Evolutionary conservation across 208 protist genomes (phyloP), one percentile per base, ranked within the genome.

Genomic region (Trypanosoma theileri): DNA sequence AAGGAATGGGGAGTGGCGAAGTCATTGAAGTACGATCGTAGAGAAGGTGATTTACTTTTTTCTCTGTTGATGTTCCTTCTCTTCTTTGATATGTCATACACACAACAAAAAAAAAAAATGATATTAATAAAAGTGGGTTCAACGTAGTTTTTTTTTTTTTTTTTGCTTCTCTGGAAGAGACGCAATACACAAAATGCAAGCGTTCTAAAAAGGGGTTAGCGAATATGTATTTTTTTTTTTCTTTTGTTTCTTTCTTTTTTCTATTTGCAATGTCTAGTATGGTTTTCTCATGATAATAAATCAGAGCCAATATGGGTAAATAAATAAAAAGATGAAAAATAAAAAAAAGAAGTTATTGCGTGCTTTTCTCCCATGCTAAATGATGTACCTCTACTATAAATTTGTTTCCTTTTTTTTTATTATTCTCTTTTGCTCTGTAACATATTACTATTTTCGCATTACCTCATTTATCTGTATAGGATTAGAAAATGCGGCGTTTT

Each of bases 1-100:
- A 98, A 58, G 98, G 98, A 46, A 97, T 94, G 66, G 94, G 92
- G 42, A 92, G 80, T 64, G 86, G 94, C 17, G 81, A 98, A 58
- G 86, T 99, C 12, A 58, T 98, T 28, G 59, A 76, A 17, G 78
- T 79, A 42, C 82, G 17, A 6, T 14, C 22, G 16, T 60, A 55
- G 14, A n/a, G 13, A 52, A 9, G 26, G 16, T 59, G 13, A 4
- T 55, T 11, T 66, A 14, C 52, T 63, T 67, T 76, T 59, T 64
- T 31, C 1, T 55, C 60, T 60, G 51, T 59, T 59, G 0, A 14
- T 48, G 2, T 48, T n/a, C 16, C 10, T 48, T 11, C 28, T 6
- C 28, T 35, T 35, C 28, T 35, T 1, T 35, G 28, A 6, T 35
- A 35, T 35, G 28, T 35, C 28, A 6, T 35, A 35, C 28, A 35